A percentile compares a stretch with the other conserved stretches of the same genome.
Conservation (phyloP, 495 filamentous ascomycete species). For the Apodospora peruviana region DNA sequence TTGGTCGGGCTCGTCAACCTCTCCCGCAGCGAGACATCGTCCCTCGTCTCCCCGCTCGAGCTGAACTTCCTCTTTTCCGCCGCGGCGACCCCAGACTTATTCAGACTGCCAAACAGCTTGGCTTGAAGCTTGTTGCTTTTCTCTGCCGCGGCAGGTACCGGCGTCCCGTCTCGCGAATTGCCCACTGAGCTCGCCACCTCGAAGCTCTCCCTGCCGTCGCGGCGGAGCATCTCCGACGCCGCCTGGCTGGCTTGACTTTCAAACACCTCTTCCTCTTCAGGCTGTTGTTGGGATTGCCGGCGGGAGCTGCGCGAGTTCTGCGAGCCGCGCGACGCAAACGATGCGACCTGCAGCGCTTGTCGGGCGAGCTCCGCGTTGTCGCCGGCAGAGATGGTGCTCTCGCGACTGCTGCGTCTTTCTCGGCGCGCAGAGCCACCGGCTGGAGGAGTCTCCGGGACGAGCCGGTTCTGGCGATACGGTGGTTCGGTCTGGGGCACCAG, state of each 20-base stretch:
- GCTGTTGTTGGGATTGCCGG: constrained; percentile 11
- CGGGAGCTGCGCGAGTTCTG: constrained; percentile 15
- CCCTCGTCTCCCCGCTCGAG: constrained; percentile 32
- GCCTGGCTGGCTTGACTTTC: constrained; percentile 50
- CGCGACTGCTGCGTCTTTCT: constrained; percentile 56
- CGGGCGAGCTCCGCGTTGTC: constrained; percentile 61
- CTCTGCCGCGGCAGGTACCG: constrained; percentile 28
- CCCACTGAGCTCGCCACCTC: constrained; percentile 39
- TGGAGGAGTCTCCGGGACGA: constrained; percentile 24
- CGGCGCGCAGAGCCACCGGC: constrained; percentile 11
- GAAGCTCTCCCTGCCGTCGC: constrained; percentile 46
- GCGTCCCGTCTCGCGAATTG: constrained; percentile 36
- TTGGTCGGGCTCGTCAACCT: constrained; percentile 44
- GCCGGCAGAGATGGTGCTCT: constrained; percentile 85
- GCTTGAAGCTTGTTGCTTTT: constrained; percentile 51
- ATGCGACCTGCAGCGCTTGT: constrained; percentile 48
- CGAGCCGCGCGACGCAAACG: constrained; percentile 35
- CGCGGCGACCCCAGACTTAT: constrained; percentile 42
- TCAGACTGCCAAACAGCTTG: constrained; percentile 63
- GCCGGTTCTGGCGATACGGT: constrained; percentile 29
- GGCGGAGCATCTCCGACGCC: constrained; percentile 51
- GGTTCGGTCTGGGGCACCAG: constrained; percentile 53
- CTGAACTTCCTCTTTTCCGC: constrained; percentile 56
- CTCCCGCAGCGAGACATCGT: constrained; percentile 25
- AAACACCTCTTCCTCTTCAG: constrained; percentile 32